These are phyloP conservation scores for Urochloa ruziziensis DNA, from an alignment of 176 grass and related monocot species.

Conservation along the genomic window DNA sequence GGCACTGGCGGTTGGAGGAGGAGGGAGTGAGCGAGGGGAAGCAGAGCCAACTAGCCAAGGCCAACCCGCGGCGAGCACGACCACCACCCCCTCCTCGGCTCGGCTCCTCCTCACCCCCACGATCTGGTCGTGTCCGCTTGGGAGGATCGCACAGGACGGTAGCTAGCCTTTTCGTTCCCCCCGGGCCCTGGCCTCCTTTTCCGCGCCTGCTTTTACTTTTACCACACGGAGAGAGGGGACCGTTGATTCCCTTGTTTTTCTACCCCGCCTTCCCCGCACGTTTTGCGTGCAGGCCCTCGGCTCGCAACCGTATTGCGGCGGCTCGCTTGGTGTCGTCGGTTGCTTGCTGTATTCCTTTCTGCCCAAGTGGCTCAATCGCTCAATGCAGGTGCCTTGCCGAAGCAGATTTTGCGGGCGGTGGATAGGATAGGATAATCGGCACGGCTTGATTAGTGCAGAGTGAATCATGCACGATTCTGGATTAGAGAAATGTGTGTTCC, in stretches of 20 bases:
- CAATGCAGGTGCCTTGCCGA: background rate
- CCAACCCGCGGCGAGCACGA: background rate
- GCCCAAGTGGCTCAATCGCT: no score
- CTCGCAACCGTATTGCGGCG: background rate
- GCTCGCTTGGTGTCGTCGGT: background rate
- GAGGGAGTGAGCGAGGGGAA: background rate
- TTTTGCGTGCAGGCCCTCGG: background rate
- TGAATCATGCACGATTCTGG: background rate
- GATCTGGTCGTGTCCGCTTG: constrained; percentile 33
- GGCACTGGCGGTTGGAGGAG: background rate
- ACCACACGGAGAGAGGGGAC: constrained; percentile 11
- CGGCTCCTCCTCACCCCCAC: background rate
- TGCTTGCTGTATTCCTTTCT: background rate
- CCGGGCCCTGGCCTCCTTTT: background rate
- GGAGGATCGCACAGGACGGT: background rate
- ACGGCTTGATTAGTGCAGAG: background rate
- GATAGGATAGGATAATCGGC: background rate
- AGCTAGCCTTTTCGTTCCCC: background rate
- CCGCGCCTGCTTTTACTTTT: background rate
- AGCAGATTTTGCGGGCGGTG: background rate
- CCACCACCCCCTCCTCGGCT: no score
- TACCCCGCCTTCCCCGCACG: background rate
- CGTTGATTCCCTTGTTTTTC: constrained; percentile 3
- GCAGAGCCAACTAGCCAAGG: background rate
- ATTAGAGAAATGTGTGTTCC: background rate